Conservation (phyloP, 2,329 filamentous ascomycete genomes). For the Arachnopeziza araneosa region DNA sequence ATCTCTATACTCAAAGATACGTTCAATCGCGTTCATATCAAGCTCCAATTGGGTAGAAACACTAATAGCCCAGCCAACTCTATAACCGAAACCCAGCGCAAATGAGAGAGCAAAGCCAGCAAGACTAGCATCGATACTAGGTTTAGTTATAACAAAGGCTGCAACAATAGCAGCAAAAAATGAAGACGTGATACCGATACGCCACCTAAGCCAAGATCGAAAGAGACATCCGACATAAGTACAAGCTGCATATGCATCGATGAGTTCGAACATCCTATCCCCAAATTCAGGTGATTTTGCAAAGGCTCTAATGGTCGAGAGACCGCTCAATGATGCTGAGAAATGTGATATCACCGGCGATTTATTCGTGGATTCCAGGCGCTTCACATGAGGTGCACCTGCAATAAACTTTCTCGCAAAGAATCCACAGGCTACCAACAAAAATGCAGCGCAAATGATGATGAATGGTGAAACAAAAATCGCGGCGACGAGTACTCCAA, state of each 20-base stretch:
- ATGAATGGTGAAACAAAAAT: constrained; percentile 62
- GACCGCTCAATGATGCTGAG: constrained; percentile 61
- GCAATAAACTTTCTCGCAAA: constrained; percentile 58
- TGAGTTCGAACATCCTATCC: constrained; percentile 60
- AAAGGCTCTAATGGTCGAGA: constrained; percentile 70
- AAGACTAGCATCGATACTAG: constrained; percentile 58
- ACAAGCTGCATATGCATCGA: constrained; percentile 64
- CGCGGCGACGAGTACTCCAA: constrained; percentile 60
- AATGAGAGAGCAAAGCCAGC: constrained; percentile 72
- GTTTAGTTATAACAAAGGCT: constrained; percentile 48
- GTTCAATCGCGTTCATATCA: constrained; percentile 71
- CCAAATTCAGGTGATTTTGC: constrained; percentile 63
- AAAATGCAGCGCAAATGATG: constrained; percentile 41
- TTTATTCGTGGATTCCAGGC: constrained; percentile 68
- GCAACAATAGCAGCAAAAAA: constrained; percentile 61
- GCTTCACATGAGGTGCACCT: constrained; percentile 65
- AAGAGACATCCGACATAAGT: constrained; percentile 66
- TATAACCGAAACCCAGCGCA: constrained; percentile 59
- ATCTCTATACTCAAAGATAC: constrained; percentile 67
- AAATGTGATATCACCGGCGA: constrained; percentile 68
- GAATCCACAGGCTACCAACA: constrained; percentile 42
- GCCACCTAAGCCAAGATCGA: constrained; percentile 71
- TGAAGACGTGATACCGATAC: constrained; percentile 57
- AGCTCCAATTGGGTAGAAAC: constrained; percentile 64
- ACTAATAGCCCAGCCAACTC: constrained; percentile 58